Evolutionary conservation across 169 alveolate genomes (phyloP).

Genomic region (Plasmodium gonderi): DNA sequence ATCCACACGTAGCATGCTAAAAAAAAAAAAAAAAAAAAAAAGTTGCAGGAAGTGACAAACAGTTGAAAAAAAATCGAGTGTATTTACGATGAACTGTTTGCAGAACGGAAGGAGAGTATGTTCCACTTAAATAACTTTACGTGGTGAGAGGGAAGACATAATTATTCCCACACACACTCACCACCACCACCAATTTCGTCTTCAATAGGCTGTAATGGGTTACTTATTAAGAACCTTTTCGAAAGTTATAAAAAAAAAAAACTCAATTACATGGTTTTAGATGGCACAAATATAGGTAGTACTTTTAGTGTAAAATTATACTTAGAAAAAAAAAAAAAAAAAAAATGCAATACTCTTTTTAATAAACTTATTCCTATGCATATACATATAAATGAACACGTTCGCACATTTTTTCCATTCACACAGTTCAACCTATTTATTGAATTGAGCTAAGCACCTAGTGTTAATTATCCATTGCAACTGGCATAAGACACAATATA

Average conservation of each 20-base stretch:
- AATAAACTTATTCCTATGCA: background rate
- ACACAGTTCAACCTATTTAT: background rate
- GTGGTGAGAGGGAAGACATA: background rate
- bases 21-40: no score
- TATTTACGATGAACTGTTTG: no score
- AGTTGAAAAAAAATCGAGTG: no score
- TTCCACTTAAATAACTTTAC: background rate
- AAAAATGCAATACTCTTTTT: background rate
- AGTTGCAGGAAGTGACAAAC: no score
- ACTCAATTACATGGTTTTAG: conserved; percentile 58
- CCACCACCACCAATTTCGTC: no score
- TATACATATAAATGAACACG: background rate
- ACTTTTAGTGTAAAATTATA: background rate
- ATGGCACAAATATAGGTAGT: conserved; percentile 73
- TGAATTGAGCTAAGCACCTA: background rate
- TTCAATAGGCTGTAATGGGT: conserved; percentile 62
- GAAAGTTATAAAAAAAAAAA: conserved; percentile 47
- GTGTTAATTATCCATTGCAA: background rate
- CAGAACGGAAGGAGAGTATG: no score
- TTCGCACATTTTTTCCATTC: background rate
- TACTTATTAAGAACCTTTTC: conserved; percentile 47
- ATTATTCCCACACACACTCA: no score
- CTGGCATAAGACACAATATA: background rate
- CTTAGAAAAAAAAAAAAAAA: background rate
- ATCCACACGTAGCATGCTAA: background rate